Percentiles rank a stretch among this genome's conserved stretches.
These are phyloP conservation scores for Byssothecium circinans DNA, from an alignment of 2,329 filamentous ascomycete species.

Conservation along the genomic window DNA sequence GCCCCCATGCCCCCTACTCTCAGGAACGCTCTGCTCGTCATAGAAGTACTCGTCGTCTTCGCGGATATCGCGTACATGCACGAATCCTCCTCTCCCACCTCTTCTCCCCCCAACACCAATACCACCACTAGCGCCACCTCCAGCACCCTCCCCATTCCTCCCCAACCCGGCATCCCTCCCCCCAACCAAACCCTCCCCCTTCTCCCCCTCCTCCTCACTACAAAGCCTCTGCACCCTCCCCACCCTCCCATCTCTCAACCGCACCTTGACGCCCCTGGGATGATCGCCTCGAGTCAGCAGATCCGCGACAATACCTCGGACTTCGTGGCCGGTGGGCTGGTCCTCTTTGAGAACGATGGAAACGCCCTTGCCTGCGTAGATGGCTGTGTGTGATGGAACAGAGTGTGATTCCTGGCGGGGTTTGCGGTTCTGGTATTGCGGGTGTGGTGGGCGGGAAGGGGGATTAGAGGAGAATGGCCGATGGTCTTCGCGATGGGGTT, in stretches of 20 bases:
- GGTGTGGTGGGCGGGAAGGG: conserved; percentile 43
- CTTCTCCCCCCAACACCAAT: conserved; percentile 15
- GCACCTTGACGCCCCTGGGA: conserved; percentile 77
- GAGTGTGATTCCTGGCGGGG: conserved; percentile 13
- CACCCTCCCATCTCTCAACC: conserved; percentile 69
- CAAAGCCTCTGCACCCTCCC: conserved; percentile 71
- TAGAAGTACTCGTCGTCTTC: conserved; percentile 35
- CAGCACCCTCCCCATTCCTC: conserved; percentile 27
- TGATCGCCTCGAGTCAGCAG: conserved; percentile 74
- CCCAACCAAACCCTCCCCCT: conserved; percentile 31
- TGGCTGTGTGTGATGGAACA: conserved; percentile 22
- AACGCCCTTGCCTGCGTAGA: conserved; percentile 62
- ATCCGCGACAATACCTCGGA: conserved; percentile 66
- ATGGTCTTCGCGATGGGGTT: conserved; percentile 19
- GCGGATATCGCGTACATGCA: conserved; percentile 32
- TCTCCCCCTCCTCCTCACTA: conserved; percentile 18
- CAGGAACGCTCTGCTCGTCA: conserved; percentile 20
- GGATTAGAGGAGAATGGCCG: conserved; percentile 1
- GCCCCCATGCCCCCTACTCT: conserved; percentile 11
- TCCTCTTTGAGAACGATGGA: conserved; percentile 76
- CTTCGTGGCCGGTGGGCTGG: conserved; percentile 72
- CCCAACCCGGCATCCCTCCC: conserved; percentile 27
- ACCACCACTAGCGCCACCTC: conserved; percentile 7
- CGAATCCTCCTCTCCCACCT: no score
- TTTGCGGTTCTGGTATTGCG: background rate